Evolutionary conservation across 2,329 filamentous ascomycete genomes (phyloP).

Genomic region (Botrytis fabae): DNA sequence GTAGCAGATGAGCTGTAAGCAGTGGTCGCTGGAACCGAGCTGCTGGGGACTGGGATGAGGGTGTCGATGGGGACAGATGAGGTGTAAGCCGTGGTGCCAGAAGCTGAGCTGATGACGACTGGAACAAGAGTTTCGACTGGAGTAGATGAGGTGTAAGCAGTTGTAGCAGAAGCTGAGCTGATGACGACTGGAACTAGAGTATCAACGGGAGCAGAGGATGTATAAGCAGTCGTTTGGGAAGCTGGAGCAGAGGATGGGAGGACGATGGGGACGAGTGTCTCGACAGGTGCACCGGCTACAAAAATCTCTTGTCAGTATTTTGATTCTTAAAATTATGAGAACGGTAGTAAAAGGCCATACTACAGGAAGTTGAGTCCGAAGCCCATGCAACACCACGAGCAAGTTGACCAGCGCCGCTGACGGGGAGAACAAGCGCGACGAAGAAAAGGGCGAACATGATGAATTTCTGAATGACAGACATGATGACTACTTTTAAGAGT

Average conservation of each 20-base stretch:
- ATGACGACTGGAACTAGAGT: neutral
- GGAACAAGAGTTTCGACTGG: neutral
- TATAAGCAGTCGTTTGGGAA: neutral
- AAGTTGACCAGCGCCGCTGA: neutral
- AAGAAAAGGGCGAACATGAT: constrained; percentile 1
- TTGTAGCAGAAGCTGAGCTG: neutral
- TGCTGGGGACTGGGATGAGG: neutral
- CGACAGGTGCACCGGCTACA: neutral
- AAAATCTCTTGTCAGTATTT: neutral
- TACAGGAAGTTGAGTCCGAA: neutral
- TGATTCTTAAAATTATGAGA: neutral
- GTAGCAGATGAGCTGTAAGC: too few relatives aligned
- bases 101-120: neutral
- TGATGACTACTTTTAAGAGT: neutral
- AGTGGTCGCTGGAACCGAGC: neutral
- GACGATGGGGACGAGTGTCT: neutral
- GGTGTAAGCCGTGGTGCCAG: neutral
- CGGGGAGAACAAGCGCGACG: neutral
- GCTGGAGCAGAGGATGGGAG: neutral
- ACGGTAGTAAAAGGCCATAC: neutral
- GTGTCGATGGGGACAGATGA: neutral
- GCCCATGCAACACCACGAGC: constrained; percentile 3
- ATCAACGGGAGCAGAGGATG: neutral
- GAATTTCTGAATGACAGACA: constrained; percentile 1
- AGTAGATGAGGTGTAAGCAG: neutral